Percentiles rank a stretch among this genome's conserved stretches.
Conservation (phyloP, 176 grass and related monocot genomes). For the Microstegium vimineum region DNA sequence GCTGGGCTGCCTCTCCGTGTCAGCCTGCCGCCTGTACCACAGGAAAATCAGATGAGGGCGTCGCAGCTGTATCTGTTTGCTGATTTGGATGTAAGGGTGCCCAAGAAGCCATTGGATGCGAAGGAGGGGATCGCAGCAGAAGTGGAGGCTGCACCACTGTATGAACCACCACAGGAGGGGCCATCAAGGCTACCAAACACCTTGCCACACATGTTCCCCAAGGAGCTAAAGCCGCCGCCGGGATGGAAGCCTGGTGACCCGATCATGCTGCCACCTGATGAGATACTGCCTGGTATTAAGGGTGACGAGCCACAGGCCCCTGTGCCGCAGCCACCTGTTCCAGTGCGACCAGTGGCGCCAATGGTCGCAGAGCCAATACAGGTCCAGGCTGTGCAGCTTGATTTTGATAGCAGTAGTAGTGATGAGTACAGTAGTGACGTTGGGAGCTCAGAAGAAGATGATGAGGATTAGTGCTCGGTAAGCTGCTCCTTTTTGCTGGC, state of each 20-base stretch:
- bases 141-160: conserved; percentile 28
- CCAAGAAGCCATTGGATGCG: conserved; percentile 59
- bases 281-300: conserved; percentile 45
- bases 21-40: conserved; percentile 75
- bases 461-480: conserved; percentile 73
- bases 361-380: conserved; percentile 49
- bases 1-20: conserved; percentile 76
- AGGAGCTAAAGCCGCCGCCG: conserved; percentile 55
- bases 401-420: conserved; percentile 72
- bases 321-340: conserved; percentile 18
- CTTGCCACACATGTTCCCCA: conserved; percentile 49
- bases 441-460: conserved; percentile 90
- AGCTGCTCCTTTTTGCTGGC: conserved; percentile 3
- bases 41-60: conserved; percentile 85
- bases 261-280: conserved; percentile 50
- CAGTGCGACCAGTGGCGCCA: conserved; percentile 5
- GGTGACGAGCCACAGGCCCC: conserved; percentile 41
- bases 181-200: conserved; percentile 55
- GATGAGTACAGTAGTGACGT: conserved; percentile 89
- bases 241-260: conserved; percentile 97
- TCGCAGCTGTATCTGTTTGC: conserved; percentile 78
- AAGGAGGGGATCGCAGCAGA: conserved; percentile 50
- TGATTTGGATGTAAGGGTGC: conserved; percentile 81
- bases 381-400: conserved; percentile 69
- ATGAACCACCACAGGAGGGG: conserved; percentile 56